phyloP scores from a whole-genome alignment of 176 grass and related monocot genomes.

The Echinochloa phyllopogon region DNA sequence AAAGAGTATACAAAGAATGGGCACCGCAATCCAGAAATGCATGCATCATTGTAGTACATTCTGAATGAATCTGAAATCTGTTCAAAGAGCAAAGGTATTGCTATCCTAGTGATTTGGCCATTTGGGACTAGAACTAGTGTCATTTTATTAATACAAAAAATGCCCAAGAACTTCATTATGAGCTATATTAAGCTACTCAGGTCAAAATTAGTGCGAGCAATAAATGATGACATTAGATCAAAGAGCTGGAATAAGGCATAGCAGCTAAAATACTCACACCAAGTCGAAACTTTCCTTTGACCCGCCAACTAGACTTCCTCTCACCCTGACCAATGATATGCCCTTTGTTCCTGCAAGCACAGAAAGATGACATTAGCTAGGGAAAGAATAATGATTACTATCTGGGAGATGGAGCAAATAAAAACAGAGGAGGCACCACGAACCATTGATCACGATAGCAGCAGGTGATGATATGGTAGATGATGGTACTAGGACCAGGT shows the following conservation, averaged over 20 bases:
- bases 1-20: no score
- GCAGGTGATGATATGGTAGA: conserved; percentile 32
- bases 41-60: no score
- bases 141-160: neutral
- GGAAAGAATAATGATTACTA: neutral
- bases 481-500: conserved; percentile 5
- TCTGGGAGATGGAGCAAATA: neutral
- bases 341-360: conserved; percentile 33
- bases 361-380: neutral
- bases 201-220: neutral
- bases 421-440: neutral
- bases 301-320: neutral
- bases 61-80: no score
- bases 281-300: neutral
- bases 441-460: conserved; percentile 6
- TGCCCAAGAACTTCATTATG: neutral
- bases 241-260: no score
- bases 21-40: no score
- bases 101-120: no score
- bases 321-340: neutral
- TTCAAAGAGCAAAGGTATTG: no score
- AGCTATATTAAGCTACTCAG: neutral
- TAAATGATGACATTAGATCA: neutral
- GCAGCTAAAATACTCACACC: conserved; percentile 8
- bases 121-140: neutral